These are phyloP conservation scores for Fermentozyma sake DNA, from an alignment of 1,139 yeast genomes.

Conservation along the genomic window DNA sequence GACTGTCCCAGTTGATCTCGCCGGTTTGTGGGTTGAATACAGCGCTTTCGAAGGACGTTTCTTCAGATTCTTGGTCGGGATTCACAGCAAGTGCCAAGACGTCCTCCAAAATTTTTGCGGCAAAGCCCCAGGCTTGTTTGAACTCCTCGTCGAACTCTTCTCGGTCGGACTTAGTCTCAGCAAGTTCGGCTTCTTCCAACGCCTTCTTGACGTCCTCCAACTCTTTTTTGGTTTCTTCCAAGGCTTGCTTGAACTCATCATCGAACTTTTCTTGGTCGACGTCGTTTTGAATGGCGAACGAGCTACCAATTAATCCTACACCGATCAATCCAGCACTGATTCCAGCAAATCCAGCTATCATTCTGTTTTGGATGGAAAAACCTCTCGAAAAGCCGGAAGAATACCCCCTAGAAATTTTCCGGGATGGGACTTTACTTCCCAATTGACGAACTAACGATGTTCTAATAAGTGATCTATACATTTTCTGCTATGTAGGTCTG, in stretches of 20 bases:
- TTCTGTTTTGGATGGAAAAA: conserved; percentile 3
- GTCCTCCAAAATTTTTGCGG: no score
- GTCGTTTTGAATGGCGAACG: conserved; percentile 2
- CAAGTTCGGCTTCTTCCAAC: conserved; percentile 6
- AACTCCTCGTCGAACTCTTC: no score
- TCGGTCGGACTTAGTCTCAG: no score
- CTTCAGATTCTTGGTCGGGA: conserved; percentile 13
- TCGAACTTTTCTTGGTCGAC: conserved; percentile 3
- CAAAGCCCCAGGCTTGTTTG: no score
- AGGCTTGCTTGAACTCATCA: conserved; percentile 2
- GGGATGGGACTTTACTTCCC: no score
- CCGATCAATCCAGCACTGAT: conserved; percentile 2
- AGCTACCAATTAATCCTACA: conserved; percentile 2
- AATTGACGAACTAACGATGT: no score
- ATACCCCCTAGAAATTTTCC: no score
- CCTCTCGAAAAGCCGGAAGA: no score
- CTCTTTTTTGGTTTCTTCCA: conserved; percentile 1
- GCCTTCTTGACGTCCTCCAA: conserved; percentile 3
- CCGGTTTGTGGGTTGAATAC: conserved; percentile 98
- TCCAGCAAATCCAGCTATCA: background rate
- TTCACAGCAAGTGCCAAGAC: no score
- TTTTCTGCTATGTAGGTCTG: no score
- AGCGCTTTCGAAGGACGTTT: conserved; percentile 40
- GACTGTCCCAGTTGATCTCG: conserved; percentile 99
- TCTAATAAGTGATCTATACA: no score